Evolutionary conservation across 495 filamentous ascomycete species (phyloP).

Genomic region (Neurospora sp.): DNA sequence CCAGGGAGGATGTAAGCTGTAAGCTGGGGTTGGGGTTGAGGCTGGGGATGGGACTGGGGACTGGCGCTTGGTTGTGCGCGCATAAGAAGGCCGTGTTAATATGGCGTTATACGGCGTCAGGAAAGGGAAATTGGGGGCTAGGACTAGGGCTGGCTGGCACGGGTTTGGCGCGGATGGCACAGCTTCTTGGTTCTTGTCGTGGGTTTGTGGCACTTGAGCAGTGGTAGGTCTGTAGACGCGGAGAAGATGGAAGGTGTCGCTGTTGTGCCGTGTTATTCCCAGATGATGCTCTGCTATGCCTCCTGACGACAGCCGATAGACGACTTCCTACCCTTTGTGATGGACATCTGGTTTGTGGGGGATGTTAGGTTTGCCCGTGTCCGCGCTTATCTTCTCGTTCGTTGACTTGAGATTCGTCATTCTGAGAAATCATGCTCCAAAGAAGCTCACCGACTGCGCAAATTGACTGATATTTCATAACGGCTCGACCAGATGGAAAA

Average conservation of each 20-base stretch:
- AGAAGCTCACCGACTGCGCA: neutral
- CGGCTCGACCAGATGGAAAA: neutral
- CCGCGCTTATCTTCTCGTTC: neutral
- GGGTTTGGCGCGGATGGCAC: neutral
- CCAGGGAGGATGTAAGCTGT: neutral
- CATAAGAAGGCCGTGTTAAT: neutral
- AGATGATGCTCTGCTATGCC: neutral
- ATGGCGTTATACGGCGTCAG: neutral
- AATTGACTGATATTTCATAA: neutral
- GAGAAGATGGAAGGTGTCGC: neutral
- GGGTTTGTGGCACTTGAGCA: neutral
- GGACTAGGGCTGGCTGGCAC: neutral
- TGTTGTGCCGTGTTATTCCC: neutral
- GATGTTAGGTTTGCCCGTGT: neutral
- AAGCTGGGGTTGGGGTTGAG: neutral
- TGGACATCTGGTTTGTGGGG: neutral
- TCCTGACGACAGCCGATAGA: neutral
- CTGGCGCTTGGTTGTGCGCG: neutral
- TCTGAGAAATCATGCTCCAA: neutral
- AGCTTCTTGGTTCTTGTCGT: neutral
- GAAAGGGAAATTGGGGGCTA: neutral
- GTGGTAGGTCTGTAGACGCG: neutral
- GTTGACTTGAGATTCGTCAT: neutral
- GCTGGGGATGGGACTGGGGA: neutral
- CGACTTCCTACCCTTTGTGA: neutral